phyloP scores from a whole-genome alignment of 257 asterid genomes.

The Solanum neorickii region DNA sequence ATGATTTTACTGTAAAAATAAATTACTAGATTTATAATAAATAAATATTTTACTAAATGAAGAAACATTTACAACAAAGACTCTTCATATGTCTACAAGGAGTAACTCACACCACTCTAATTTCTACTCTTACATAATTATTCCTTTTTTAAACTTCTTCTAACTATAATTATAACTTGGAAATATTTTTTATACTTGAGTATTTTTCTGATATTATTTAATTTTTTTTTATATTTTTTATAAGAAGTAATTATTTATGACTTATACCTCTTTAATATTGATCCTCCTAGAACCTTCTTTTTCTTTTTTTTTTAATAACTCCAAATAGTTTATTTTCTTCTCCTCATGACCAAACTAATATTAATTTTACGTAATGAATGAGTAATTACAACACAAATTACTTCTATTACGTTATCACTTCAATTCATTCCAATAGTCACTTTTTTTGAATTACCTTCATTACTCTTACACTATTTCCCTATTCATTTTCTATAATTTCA shows the following conservation, averaged over 20 bases:
- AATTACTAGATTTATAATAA: too few relatives aligned
- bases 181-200: too few relatives aligned
- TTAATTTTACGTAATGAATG: neutral
- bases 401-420: neutral
- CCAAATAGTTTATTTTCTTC: neutral
- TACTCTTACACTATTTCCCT: neutral
- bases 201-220: too few relatives aligned
- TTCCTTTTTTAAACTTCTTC: neutral
- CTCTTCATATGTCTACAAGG: neutral
- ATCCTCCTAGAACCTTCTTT: neutral
- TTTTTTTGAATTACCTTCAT: too few relatives aligned
- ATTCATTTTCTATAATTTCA: too few relatives aligned
- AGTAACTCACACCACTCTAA: neutral
- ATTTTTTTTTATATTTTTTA: too few relatives aligned
- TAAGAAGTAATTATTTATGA: neutral
- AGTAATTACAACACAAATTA: too few relatives aligned
- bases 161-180: too few relatives aligned
- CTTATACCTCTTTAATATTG: neutral
- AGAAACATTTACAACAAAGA: too few relatives aligned
- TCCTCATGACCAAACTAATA: too few relatives aligned
- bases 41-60: too few relatives aligned
- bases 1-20: too few relatives aligned
- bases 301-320: neutral
- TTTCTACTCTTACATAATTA: neutral
- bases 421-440: neutral